Evolutionary conservation across 2,329 filamentous ascomycete genomes (phyloP).

Genomic region (Trichocomaceae sp.): DNA sequence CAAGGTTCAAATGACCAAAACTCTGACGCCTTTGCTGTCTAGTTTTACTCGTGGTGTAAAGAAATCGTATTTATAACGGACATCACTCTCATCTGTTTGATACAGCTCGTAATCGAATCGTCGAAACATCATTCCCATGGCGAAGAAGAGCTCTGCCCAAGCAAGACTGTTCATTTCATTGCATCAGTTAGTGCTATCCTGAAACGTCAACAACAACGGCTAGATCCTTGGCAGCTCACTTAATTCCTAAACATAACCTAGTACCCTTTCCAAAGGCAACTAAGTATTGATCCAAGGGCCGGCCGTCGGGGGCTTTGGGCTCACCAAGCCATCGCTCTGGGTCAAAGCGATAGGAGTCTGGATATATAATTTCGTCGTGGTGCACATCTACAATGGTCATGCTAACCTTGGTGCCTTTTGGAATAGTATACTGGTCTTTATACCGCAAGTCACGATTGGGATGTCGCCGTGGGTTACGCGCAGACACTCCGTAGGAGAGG

Average conservation of each 20-base stretch:
- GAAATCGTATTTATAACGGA: constrained; percentile 9
- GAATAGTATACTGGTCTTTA: constrained; percentile 14
- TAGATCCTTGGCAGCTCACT: constrained; percentile 10
- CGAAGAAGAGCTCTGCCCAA: constrained; percentile 29
- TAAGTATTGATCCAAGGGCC: constrained; percentile 18
- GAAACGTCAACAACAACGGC: not conserved
- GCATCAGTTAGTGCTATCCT: not conserved
- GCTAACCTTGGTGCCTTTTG: constrained; percentile 18
- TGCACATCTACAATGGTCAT: constrained; percentile 20
- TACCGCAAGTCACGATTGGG: constrained; percentile 14
- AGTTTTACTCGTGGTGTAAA: constrained; percentile 18
- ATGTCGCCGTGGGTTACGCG: constrained; percentile 16
- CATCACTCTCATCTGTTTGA: constrained; percentile 9
- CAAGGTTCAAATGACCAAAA: constrained; percentile 13
- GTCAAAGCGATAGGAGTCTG: constrained; percentile 15
- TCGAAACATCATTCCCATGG: constrained; percentile 12
- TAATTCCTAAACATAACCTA: constrained; percentile 17
- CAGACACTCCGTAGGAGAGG: constrained; percentile 17
- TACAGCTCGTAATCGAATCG: constrained; percentile 11
- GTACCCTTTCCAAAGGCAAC: constrained; percentile 18
- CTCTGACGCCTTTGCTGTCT: constrained; percentile 22
- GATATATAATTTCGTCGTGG: constrained; percentile 18
- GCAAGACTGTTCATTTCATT: constrained; percentile 24
- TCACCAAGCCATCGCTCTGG: constrained; percentile 20
- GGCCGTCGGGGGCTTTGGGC: constrained; percentile 13